A percentile compares a stretch with the other conserved stretches of the same genome.
Conservation (phyloP, 768 basidiomycete species). For the Amanita polypyramis region DNA sequence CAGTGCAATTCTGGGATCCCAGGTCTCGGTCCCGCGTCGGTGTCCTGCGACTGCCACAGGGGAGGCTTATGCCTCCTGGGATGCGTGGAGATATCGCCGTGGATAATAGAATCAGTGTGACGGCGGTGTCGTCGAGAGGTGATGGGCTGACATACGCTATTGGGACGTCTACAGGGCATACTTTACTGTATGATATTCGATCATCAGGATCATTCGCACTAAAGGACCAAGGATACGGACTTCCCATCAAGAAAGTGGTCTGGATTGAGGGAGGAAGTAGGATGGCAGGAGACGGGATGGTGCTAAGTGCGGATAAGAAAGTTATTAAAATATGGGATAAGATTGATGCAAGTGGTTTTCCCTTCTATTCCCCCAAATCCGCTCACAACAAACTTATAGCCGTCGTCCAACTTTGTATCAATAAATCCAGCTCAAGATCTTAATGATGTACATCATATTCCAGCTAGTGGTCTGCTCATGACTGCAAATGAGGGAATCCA, state of each 20-base stretch:
- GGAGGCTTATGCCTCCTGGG: conserved; percentile 34
- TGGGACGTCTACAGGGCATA: conserved; percentile 93
- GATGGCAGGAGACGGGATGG: conserved; percentile 81
- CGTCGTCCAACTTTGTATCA: conserved; percentile 79
- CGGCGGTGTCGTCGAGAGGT: conserved; percentile 71
- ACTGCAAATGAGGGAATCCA: conserved; percentile 95
- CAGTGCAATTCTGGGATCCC: conserved; percentile 95
- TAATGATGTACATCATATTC: conserved; percentile 85
- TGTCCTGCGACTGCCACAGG: conserved; percentile 47
- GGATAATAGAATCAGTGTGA: conserved; percentile 44
- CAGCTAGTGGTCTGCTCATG: conserved; percentile 81
- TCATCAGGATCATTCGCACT: conserved; percentile 71
- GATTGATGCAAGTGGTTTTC: conserved; percentile 45
- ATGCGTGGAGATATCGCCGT: conserved; percentile 16
- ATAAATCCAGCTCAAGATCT: conserved; percentile 86
- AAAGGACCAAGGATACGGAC: conserved; percentile 96
- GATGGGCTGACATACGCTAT: conserved; percentile 93
- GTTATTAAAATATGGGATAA: conserved; percentile 97
- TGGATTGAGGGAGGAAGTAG: conserved; percentile 86
- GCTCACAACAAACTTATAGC: conserved; percentile 32
- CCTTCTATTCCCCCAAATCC: not conserved
- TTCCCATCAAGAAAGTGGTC: conserved; percentile 71
- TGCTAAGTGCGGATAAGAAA: conserved; percentile 91
- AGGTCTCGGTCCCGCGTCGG: conserved; percentile 74
- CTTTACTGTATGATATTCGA: conserved; percentile 89